Percentiles rank a stretch among this genome's conserved stretches.
phyloP scores from a whole-genome alignment of 148 eudicot species.

The Rhododendron vialii region DNA sequence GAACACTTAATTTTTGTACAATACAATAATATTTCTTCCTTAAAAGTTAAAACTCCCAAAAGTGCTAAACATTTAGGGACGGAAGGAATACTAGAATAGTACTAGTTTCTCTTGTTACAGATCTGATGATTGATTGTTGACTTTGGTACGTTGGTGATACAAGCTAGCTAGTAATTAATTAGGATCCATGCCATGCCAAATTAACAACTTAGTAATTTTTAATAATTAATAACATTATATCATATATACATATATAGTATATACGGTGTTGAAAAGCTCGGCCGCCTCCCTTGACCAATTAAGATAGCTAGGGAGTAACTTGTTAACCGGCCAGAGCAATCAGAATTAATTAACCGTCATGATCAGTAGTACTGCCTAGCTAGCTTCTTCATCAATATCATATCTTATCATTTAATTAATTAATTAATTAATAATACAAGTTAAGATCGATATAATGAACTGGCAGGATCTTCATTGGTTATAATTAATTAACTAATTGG shows the following conservation, averaged over 20 bases:
- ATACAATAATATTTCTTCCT: too few species aligned
- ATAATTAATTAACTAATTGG: not conserved
- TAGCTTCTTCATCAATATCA: constrained; percentile 2
- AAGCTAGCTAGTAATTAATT: too few species aligned
- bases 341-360: constrained; percentile 1
- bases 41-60: too few species aligned
- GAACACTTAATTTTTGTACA: too few species aligned
- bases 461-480: not conserved
- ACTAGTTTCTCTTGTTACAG: too few species aligned
- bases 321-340: constrained; percentile 15
- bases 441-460: not conserved
- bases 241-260: not conserved
- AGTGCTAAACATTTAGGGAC: too few species aligned
- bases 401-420: too few species aligned
- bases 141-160: too few species aligned
- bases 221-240: not conserved
- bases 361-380: not conserved
- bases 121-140: too few species aligned
- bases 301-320: not conserved
- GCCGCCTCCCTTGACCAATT: constrained; percentile 4
- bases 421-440: not conserved
- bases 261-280: not conserved
- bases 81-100: too few species aligned
- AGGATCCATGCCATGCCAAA: constrained; percentile 15
- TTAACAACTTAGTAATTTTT: constrained; percentile 14